Percentiles rank a stretch among this genome's conserved stretches.
Conservation (phyloP, 805 yeast genomes). For the Pichia kluyveri region DNA sequence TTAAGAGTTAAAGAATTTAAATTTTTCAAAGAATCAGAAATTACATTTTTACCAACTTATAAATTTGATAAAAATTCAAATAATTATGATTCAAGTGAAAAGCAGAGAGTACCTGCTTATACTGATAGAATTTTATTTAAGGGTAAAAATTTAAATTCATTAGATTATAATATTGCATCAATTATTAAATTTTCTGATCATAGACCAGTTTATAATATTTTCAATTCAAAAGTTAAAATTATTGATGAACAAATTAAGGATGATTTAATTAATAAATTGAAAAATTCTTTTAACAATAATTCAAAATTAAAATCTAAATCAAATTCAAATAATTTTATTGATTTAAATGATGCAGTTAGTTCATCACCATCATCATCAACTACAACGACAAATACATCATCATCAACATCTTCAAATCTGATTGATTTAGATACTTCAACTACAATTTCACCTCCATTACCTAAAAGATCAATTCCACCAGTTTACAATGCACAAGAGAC, state of each 20-base stretch:
- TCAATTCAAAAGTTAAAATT: constrained; percentile 53
- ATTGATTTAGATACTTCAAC: constrained; percentile 16
- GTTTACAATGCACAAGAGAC: constrained; percentile 15
- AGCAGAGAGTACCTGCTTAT: constrained; percentile 93
- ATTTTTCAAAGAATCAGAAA: constrained; percentile 66
- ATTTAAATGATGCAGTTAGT: constrained; percentile 21
- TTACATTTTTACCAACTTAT: constrained; percentile 82
- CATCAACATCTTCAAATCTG: constrained; percentile 7
- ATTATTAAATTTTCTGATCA: constrained; percentile 71
- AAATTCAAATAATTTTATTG: constrained; percentile 15
- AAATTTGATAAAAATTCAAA: constrained; percentile 82
- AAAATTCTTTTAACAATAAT: constrained; percentile 41
- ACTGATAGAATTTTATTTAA: constrained; percentile 77
- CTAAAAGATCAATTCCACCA: constrained; percentile 18
- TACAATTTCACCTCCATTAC: constrained; percentile 11
- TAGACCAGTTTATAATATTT: constrained; percentile 84
- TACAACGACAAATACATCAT: constrained; percentile 8
- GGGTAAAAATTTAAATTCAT: constrained; percentile 50
- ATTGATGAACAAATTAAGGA: constrained; percentile 57
- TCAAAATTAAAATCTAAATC: constrained; percentile 7
- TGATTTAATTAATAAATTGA: constrained; percentile 47
- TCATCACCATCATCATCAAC: constrained; percentile 1
- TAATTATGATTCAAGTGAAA: constrained; percentile 80
- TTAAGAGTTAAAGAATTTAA: constrained; percentile 62
- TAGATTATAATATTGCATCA: constrained; percentile 60